Conservation (phyloP, 2,329 filamentous ascomycete genomes). For the Talaromyces sp. region DNA sequence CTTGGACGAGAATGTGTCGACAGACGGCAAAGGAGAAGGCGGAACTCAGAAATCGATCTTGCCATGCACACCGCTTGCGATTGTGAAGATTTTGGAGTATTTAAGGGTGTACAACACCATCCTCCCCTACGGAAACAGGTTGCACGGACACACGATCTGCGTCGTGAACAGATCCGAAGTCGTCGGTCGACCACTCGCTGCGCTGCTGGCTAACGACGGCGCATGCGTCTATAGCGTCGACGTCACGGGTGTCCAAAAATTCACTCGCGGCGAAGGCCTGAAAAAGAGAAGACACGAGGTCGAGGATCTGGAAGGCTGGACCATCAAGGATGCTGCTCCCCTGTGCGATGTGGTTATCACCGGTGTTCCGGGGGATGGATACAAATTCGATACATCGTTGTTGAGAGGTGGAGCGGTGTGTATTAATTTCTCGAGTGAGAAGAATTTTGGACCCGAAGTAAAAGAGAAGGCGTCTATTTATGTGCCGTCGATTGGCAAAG, state of each 20-base stretch:
- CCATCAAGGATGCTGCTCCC: slow-evolving; percentile 74
- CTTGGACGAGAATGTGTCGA: slow-evolving; percentile 59
- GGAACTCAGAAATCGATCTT: slow-evolving; percentile 82
- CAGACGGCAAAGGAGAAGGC: slow-evolving; percentile 22
- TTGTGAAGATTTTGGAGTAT: slow-evolving; percentile 96
- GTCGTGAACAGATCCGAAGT: slow-evolving; percentile 97
- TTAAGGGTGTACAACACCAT: slow-evolving; percentile 96
- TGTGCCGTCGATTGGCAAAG: slow-evolving; percentile 94
- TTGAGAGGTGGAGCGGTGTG: slow-evolving; percentile 91
- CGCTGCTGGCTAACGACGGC: slow-evolving; percentile 91
- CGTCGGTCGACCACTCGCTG: slow-evolving; percentile 87
- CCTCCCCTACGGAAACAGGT: slow-evolving; percentile 83
- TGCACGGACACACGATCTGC: slow-evolving; percentile 91
- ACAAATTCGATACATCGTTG: slow-evolving; percentile 81
- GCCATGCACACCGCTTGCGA: slow-evolving; percentile 90
- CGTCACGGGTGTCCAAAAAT: slow-evolving; percentile 84
- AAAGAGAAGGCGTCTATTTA: slow-evolving; percentile 97
- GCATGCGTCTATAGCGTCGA: slow-evolving; percentile 95
- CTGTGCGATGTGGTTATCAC: slow-evolving; percentile 92
- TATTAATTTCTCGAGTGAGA: slow-evolving; percentile 95
- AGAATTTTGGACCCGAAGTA: slow-evolving; percentile 86
- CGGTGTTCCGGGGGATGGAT: slow-evolving; percentile 81
- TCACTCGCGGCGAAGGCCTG: slow-evolving; percentile 84
- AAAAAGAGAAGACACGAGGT: slow-evolving; percentile 83
- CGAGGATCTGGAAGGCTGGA: slow-evolving; percentile 75